Conservation (phyloP, 2,329 filamentous ascomycete genomes). For the Pestalotiopsis sp. region DNA sequence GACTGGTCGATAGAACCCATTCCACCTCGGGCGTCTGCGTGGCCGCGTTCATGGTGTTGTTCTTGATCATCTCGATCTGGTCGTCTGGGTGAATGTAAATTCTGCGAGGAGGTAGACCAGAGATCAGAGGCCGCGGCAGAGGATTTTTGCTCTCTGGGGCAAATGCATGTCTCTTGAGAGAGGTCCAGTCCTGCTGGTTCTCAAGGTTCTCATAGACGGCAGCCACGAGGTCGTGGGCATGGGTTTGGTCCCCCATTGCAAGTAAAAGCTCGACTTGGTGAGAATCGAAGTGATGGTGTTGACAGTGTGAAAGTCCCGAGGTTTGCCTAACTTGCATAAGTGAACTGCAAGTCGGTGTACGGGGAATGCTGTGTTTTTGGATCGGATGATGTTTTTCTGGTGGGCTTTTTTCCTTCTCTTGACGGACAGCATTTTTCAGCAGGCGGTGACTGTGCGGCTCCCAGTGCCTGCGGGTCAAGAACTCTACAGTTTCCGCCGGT, state of each 20-base stretch:
- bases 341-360: background rate
- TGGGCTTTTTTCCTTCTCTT: background rate
- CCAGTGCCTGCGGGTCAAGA: background rate
- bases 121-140: constrained; percentile 66
- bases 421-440: background rate
- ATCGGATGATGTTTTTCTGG: background rate
- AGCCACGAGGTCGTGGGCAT: constrained; percentile 48
- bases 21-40: constrained; percentile 63
- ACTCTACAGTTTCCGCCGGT: background rate
- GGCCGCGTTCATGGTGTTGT: constrained; percentile 53
- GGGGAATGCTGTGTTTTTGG: background rate
- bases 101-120: constrained; percentile 71
- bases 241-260: constrained; percentile 24
- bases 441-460: constrained; percentile 8
- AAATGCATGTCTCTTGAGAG: constrained; percentile 55
- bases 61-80: constrained; percentile 72
- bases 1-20: constrained; percentile 76
- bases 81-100: constrained; percentile 83
- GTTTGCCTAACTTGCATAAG: background rate
- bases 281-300: background rate
- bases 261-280: background rate
- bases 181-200: constrained; percentile 76
- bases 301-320: background rate
- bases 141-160: constrained; percentile 34
- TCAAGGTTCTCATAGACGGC: constrained; percentile 72